These are phyloP conservation scores for Alternaria triticina DNA, from an alignment of 2,329 filamentous ascomycete genomes.

Conservation along the genomic window DNA sequence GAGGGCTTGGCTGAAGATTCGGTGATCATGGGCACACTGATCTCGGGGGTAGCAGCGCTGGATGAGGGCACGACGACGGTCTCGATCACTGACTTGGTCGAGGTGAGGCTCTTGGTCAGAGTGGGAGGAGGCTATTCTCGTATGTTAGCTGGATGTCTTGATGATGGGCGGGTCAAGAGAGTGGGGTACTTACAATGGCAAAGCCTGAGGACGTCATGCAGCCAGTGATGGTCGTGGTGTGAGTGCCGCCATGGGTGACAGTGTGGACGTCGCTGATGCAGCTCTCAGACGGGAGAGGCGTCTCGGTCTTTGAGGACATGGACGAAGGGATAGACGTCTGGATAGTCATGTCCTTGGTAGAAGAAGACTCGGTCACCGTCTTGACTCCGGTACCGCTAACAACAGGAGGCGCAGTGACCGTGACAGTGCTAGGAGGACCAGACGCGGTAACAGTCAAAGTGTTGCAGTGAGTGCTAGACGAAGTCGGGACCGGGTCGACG, in stretches of 20 bases:
- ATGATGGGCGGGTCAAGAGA: rapidly evolving
- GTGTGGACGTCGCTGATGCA: not conserved
- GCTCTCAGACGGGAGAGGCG: not conserved
- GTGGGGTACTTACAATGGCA: not conserved
- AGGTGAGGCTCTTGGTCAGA: not conserved
- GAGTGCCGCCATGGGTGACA: not conserved
- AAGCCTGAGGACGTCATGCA: not conserved
- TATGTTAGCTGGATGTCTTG: not conserved
- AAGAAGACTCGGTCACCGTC: not conserved
- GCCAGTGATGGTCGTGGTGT: not conserved
- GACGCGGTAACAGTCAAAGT: constrained; percentile 3
- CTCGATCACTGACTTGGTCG: not conserved
- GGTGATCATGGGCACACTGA: not conserved
- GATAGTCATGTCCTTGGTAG: not conserved
- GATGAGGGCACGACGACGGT: not conserved
- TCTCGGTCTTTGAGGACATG: not conserved
- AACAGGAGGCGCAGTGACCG: not conserved
- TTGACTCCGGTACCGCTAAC: not conserved
- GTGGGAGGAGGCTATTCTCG: not conserved
- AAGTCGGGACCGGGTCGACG: not conserved
- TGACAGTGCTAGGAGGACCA: not conserved
- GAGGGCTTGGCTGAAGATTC: not conserved
- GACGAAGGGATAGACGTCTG: not conserved
- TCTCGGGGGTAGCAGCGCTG: not conserved
- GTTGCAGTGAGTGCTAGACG: not conserved